These are phyloP conservation scores for Boletus reticuloceps DNA, from an alignment of 768 basidiomycete species.

Conservation along the genomic window DNA sequence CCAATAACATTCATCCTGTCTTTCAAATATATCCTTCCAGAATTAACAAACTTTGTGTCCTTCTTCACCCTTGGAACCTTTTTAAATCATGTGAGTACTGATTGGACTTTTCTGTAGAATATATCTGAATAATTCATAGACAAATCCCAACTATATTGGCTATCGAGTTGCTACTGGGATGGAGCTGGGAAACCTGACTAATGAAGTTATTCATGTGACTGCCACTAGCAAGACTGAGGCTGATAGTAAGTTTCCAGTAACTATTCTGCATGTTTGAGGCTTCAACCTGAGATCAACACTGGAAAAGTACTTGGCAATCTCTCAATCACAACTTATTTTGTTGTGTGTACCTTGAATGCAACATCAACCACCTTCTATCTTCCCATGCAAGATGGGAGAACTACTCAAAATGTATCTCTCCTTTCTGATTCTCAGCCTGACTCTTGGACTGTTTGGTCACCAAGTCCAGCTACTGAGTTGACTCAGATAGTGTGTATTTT, in stretches of 20 bases:
- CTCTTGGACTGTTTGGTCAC: slow-evolving; percentile 5
- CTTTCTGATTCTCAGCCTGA: background rate
- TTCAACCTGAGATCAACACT: background rate
- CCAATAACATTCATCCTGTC: too few relatives aligned
- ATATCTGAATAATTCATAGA: background rate
- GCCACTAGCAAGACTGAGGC: background rate
- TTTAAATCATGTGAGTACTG: background rate
- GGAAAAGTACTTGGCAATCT: background rate
- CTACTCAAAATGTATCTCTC: background rate
- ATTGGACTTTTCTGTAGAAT: background rate
- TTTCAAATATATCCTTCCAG: background rate
- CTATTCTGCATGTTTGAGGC: background rate
- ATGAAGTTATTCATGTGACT: background rate
- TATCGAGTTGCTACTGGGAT: background rate
- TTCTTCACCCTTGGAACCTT: background rate
- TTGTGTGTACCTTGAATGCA: slow-evolving; percentile 4
- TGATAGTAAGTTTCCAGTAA: background rate
- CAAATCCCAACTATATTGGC: background rate
- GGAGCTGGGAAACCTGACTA: background rate
- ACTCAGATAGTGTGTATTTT: background rate
- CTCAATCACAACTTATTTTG: slow-evolving; percentile 1
- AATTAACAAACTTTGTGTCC: background rate
- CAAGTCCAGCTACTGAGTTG: background rate
- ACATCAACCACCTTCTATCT: background rate
- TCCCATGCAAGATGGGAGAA: background rate